Evolutionary conservation across 768 basidiomycete genomes (phyloP).

Genomic region (Crepidotus variabilis): DNA sequence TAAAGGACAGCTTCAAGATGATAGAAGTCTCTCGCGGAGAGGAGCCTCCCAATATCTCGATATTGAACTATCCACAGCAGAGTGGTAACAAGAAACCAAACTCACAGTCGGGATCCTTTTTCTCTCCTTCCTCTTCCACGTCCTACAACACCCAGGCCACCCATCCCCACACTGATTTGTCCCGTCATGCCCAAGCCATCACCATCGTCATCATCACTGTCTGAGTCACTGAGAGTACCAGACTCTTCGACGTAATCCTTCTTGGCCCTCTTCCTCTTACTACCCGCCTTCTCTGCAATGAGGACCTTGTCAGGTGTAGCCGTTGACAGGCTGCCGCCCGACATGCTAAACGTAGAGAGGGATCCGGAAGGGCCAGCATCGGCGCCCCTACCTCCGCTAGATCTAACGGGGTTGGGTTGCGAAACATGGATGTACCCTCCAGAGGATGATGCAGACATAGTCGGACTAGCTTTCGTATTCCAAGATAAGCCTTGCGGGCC

Average conservation of each 20-base stretch:
- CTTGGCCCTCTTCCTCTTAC: constrained; percentile 25
- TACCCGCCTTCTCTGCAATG: constrained; percentile 2
- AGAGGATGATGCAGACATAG: not conserved
- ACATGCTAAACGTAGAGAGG: not conserved
- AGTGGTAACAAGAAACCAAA: constrained; percentile 8
- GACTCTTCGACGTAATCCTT: constrained; percentile 19
- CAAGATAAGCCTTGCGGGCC: constrained; percentile 14
- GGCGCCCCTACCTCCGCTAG: not conserved
- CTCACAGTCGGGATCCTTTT: constrained; percentile 35
- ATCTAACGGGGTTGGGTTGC: constrained; percentile 1
- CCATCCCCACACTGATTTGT: constrained; percentile 45
- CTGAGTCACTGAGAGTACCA: constrained; percentile 28
- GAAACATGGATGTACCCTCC: not conserved
- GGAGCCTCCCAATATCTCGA: not conserved
- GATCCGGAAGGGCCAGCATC: not conserved
- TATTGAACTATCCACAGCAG: not conserved
- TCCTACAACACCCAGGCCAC: constrained; percentile 37
- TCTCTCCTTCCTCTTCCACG: constrained; percentile 23
- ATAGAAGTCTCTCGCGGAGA: not conserved
- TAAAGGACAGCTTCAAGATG: not conserved
- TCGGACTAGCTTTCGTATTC: constrained; percentile 4
- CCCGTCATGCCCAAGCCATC: constrained; percentile 25
- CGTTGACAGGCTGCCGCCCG: not conserved
- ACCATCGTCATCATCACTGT: constrained; percentile 37
- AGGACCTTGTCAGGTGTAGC: not conserved